These are phyloP conservation scores for Lichtheimia hyalospora DNA, from an alignment of 371 early-diverging fungal species.

Conservation along the genomic window DNA sequence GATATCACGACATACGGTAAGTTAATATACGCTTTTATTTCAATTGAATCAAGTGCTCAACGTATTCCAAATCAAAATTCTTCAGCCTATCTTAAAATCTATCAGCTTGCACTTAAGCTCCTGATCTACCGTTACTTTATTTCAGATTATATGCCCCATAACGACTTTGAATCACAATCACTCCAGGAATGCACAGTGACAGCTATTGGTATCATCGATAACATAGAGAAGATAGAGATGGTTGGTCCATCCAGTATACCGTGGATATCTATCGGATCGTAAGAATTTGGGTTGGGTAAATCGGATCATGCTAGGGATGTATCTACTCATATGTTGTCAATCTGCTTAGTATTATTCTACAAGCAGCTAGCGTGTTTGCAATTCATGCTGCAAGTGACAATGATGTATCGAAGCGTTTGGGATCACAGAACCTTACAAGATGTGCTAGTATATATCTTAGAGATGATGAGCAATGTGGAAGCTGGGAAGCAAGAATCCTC, in stretches of 20 bases:
- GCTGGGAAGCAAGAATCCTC: slow-evolving; percentile 13
- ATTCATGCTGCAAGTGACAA: slow-evolving; percentile 37
- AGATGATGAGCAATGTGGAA: slow-evolving; percentile 14
- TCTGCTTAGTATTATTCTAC: slow-evolving; percentile 26
- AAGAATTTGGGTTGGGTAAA: slow-evolving; percentile 11
- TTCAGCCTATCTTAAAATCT: neutral
- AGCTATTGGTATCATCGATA: slow-evolving; percentile 27
- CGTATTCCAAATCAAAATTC: too few relatives aligned
- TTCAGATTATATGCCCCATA: slow-evolving; percentile 10
- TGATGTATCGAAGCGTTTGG: slow-evolving; percentile 16
- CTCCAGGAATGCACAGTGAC: slow-evolving; percentile 30
- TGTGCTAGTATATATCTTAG: slow-evolving; percentile 19
- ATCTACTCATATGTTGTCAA: neutral
- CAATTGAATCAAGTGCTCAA: neutral
- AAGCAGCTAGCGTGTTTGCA: slow-evolving; percentile 41
- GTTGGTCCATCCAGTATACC: slow-evolving; percentile 24
- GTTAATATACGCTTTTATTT: neutral
- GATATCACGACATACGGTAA: neutral
- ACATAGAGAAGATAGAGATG: slow-evolving; percentile 19
- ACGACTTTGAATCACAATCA: slow-evolving; percentile 24
- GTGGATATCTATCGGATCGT: slow-evolving; percentile 38
- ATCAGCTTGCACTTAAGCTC: slow-evolving; percentile 13
- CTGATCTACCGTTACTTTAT: slow-evolving; percentile 19
- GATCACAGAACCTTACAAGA: slow-evolving; percentile 17
- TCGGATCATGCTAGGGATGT: too few relatives aligned